Evolutionary conservation across 75 land plant genomes (phyloP).

Genomic region (Selaginella moellendorffii): DNA sequence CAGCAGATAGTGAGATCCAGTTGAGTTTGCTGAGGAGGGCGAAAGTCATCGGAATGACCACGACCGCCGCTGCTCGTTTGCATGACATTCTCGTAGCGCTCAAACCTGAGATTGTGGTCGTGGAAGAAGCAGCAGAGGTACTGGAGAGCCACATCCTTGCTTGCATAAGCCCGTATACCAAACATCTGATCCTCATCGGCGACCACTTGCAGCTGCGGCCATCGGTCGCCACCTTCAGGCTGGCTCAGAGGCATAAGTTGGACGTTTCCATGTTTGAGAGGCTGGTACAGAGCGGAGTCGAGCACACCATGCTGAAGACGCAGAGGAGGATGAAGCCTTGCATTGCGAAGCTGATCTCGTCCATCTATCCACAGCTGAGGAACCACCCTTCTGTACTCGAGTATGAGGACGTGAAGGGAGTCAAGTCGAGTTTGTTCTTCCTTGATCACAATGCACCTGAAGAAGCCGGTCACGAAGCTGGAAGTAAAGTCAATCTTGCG

Average conservation of each 20-base stretch:
- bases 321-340: constrained; percentile 22
- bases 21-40: constrained; percentile 11
- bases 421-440: constrained; percentile 14
- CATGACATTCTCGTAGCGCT: constrained; percentile 15
- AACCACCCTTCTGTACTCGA: constrained; percentile 12
- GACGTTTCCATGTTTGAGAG: constrained; percentile 29
- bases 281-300: constrained; percentile 14
- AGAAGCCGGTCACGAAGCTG: constrained; percentile 9
- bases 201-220: constrained; percentile 37
- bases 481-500: constrained; percentile 8
- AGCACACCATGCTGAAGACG: constrained; percentile 11
- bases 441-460: constrained; percentile 10
- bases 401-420: constrained; percentile 8
- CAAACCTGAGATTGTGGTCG: constrained; percentile 20
- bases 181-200: constrained; percentile 31
- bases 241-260: constrained; percentile 15
- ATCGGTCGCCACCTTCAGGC: constrained; percentile 8
- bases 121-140: constrained; percentile 39
- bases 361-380: constrained; percentile 17
- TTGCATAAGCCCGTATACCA: constrained; percentile 18
- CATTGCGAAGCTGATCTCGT: constrained; percentile 8
- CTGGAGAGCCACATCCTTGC: constrained; percentile 31
- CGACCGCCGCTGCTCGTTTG: constrained; percentile 23
- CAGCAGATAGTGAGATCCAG: constrained; percentile 14
- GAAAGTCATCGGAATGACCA: constrained; percentile 27